These are phyloP conservation scores for Cladosporium velox DNA, from an alignment of 2,329 filamentous ascomycete genomes.

Conservation along the genomic window DNA sequence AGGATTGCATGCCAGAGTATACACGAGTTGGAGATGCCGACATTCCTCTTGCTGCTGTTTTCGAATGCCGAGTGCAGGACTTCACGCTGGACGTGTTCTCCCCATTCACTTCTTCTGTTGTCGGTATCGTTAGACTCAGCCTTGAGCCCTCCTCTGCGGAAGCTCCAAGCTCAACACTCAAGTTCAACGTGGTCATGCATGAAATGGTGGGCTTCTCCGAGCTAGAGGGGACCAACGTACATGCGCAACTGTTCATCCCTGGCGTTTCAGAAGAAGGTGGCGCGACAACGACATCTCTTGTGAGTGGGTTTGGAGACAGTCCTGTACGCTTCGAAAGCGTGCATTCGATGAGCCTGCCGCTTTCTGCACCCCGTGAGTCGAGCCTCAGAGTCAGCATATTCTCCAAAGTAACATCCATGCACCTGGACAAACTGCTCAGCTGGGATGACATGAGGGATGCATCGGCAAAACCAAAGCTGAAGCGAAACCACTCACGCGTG, in stretches of 20 bases:
- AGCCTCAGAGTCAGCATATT: slow-evolving; percentile 86
- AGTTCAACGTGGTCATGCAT: slow-evolving; percentile 99
- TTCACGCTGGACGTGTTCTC: slow-evolving; percentile 88
- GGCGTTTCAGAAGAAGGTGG: slow-evolving; percentile 84
- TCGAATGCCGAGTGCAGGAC: slow-evolving; percentile 91
- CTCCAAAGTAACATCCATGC: slow-evolving; percentile 86
- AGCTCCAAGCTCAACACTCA: slow-evolving; percentile 86
- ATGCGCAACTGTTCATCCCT: slow-evolving; percentile 94
- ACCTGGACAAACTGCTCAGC: slow-evolving; percentile 93
- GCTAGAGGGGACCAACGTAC: slow-evolving; percentile 90
- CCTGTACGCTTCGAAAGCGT: slow-evolving; percentile 94
- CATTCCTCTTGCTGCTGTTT: slow-evolving; percentile 88
- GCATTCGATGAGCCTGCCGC: slow-evolving; percentile 92
- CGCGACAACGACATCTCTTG: slow-evolving; percentile 93
- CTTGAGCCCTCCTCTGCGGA: slow-evolving; percentile 91
- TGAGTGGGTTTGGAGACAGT: slow-evolving; percentile 88
- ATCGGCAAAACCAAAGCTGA: slow-evolving; percentile 57
- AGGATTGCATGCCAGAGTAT: slow-evolving; percentile 87
- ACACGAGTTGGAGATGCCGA: slow-evolving; percentile 91
- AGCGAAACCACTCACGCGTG: slow-evolving; percentile 64
- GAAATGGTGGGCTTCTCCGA: slow-evolving; percentile 93
- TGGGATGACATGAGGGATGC: slow-evolving; percentile 98
- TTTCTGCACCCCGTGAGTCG: slow-evolving; percentile 72
- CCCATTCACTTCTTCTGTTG: slow-evolving; percentile 85
- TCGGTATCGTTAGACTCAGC: slow-evolving; percentile 87